These are phyloP conservation scores for Arthrobotrys sphaeroides DNA, from an alignment of 2,329 filamentous ascomycete genomes.

Conservation along the genomic window DNA sequence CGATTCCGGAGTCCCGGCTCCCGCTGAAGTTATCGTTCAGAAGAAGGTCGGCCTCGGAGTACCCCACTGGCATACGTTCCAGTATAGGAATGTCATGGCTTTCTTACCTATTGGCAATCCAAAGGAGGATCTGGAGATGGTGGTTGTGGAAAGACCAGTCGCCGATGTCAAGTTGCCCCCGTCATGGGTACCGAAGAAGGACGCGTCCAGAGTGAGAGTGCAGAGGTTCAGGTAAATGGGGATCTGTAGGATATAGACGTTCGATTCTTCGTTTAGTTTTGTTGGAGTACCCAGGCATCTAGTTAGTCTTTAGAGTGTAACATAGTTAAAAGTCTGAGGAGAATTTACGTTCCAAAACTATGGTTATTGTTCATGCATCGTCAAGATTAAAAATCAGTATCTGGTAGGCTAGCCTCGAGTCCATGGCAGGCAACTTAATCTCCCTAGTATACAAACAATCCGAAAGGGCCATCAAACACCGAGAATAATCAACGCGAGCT, in stretches of 20 bases:
- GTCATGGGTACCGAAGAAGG: constrained; percentile 46
- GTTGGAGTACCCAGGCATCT: constrained; percentile 16
- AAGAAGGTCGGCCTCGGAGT: constrained; percentile 58
- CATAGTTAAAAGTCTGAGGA: constrained; percentile 40
- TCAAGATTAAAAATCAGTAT: neutral
- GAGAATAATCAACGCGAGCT: neutral
- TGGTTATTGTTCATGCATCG: neutral
- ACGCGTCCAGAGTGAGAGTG: neutral
- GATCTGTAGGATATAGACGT: constrained; percentile 29
- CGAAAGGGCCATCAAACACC: neutral
- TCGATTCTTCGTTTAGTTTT: constrained; percentile 13
- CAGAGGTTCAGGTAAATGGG: constrained; percentile 26
- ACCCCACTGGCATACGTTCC: constrained; percentile 81
- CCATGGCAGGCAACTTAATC: neutral
- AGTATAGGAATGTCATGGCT: constrained; percentile 92
- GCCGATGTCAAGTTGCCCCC: constrained; percentile 83
- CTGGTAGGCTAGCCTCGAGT: neutral
- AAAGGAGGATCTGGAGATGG: constrained; percentile 72
- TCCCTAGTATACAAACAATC: constrained; percentile 34
- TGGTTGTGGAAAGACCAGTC: constrained; percentile 83
- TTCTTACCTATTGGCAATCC: constrained; percentile 67
- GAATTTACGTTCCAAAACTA: neutral
- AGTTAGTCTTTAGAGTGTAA: constrained; percentile 38
- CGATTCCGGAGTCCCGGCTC: constrained; percentile 13
- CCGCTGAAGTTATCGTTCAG: constrained; percentile 28